phyloP scores from a whole-genome alignment of 805 yeast genomes.

The Cyberlindnera euphorbiae region DNA sequence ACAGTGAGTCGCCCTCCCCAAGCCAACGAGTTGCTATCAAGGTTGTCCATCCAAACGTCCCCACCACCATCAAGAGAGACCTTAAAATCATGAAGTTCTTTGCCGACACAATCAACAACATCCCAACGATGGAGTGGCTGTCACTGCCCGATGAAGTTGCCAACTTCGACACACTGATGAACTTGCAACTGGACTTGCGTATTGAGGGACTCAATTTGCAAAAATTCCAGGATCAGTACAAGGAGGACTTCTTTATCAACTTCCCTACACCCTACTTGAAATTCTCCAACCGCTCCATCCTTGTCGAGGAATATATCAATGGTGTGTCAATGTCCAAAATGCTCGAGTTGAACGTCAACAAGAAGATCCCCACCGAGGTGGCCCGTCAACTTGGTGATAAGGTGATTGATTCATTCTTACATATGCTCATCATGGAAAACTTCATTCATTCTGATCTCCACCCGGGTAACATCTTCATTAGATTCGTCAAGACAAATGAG shows the following conservation, averaged over 20 bases:
- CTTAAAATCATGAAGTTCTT: constrained; percentile 77
- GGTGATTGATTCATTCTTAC: constrained; percentile 84
- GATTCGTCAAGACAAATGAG: constrained; percentile 50
- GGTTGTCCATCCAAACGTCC: constrained; percentile 87
- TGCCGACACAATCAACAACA: constrained; percentile 59
- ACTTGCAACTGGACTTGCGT: constrained; percentile 79
- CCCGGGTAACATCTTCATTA: constrained; percentile 88
- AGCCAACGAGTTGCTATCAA: constrained; percentile 78
- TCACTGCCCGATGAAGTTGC: constrained; percentile 92
- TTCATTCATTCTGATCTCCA: constrained; percentile 96
- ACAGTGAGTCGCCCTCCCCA: constrained; percentile 27
- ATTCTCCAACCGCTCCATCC: constrained; percentile 61
- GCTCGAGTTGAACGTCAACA: constrained; percentile 35
- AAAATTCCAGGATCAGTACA: constrained; percentile 67
- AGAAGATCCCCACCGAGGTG: constrained; percentile 41
- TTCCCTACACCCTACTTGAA: constrained; percentile 76
- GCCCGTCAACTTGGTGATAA: constrained; percentile 72
- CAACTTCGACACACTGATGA: constrained; percentile 83
- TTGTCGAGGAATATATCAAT: constrained; percentile 80
- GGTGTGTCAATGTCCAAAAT: constrained; percentile 81
- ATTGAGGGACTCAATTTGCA: constrained; percentile 82
- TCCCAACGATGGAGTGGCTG: constrained; percentile 98
- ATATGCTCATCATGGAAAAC: constrained; percentile 89
- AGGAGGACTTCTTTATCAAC: constrained; percentile 50
- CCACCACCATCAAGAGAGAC: constrained; percentile 68